Conservation (phyloP, 352 stramenopile genomes). For the Phytopythium aichiense region DNA sequence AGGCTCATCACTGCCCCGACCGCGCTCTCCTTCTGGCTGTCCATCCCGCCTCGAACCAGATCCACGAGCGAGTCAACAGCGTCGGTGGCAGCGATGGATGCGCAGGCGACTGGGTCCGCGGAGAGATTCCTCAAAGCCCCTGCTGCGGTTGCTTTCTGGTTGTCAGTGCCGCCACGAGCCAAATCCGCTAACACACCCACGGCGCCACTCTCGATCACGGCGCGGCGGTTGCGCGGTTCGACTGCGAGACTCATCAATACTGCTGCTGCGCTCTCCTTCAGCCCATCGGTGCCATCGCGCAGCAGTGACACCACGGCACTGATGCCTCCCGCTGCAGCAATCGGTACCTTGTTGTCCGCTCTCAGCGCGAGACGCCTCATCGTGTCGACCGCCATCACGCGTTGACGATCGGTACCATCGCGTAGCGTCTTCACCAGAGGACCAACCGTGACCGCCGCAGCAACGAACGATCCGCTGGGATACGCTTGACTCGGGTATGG, state of each 20-base stretch:
- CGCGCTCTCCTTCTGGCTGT: background rate
- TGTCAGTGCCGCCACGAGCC: background rate
- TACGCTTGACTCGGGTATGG: background rate
- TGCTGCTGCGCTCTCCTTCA: slow-evolving; percentile 9
- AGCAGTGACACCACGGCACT: slow-evolving; percentile 4
- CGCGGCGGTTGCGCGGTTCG: background rate
- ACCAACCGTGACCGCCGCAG: background rate
- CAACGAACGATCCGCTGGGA: background rate
- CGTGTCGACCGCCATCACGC: no score
- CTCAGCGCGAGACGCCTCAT: background rate
- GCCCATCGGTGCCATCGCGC: background rate
- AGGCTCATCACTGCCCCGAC: background rate
- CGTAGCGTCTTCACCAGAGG: background rate
- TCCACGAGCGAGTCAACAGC: background rate
- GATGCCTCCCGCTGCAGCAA: background rate
- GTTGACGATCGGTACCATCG: background rate
- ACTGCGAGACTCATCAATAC: background rate
- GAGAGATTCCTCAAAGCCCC: background rate
- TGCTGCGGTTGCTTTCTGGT: background rate
- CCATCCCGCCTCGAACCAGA: no score
- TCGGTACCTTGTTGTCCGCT: background rate
- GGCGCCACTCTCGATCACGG: background rate
- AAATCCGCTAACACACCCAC: background rate
- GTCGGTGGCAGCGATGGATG: background rate
- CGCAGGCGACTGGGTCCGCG: background rate